These are phyloP conservation scores for Davidsoniella eucalypti DNA, from an alignment of 2,329 filamentous ascomycete species.

Conservation along the genomic window DNA sequence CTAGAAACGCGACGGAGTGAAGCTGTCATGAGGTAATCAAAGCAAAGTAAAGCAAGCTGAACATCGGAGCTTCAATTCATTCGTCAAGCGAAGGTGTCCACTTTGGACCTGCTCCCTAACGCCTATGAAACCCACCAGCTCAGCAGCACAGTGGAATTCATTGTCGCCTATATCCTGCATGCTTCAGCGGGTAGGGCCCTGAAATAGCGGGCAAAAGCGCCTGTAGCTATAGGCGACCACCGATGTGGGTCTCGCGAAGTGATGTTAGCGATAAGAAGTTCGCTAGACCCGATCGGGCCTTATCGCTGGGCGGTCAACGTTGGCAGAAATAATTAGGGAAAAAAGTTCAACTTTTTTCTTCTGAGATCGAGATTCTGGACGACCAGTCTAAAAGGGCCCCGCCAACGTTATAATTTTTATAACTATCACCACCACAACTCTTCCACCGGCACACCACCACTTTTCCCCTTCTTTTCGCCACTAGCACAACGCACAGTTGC, in stretches of 20 bases:
- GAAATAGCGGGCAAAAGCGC: not conserved
- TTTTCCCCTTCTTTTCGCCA: not conserved
- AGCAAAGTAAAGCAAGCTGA: not conserved
- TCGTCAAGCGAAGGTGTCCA: slow-evolving; percentile 9
- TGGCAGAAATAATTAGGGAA: slow-evolving; percentile 13
- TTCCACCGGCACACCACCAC: not conserved
- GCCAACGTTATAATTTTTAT: slow-evolving; percentile 2
- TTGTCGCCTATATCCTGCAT: not conserved
- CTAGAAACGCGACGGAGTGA: too few species aligned
- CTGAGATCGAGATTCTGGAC: slow-evolving; percentile 9
- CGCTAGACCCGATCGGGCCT: slow-evolving; percentile 6
- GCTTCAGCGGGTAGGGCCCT: not conserved
- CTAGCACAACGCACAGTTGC: not conserved
- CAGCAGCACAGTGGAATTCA: not conserved
- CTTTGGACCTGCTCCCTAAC: not conserved
- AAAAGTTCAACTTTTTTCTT: slow-evolving; percentile 19
- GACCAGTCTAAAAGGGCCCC: slow-evolving; percentile 13
- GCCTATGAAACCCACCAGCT: not conserved
- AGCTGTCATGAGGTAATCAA: not conserved
- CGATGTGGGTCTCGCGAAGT: not conserved
- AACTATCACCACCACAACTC: too few species aligned
- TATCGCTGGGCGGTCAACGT: slow-evolving; percentile 12
- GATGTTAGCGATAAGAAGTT: slow-evolving; percentile 6
- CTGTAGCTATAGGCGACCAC: not conserved
- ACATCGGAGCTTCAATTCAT: not conserved